Conservation (phyloP, 345 rosid genomes). For the Pistacia integerrima region DNA sequence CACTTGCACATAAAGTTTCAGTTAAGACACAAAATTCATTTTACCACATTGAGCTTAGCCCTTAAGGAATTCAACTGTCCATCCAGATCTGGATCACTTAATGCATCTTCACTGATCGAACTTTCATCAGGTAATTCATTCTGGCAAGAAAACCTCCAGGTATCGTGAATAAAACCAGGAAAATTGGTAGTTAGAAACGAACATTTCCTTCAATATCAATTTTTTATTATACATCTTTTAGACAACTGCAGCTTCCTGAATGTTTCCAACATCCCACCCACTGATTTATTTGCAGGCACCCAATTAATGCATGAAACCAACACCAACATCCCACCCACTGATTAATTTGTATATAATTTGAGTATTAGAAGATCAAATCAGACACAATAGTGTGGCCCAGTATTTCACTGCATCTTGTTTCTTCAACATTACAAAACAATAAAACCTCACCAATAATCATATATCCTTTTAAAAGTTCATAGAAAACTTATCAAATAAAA, state of each 20-base stretch:
- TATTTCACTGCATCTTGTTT: background rate
- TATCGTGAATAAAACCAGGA: background rate
- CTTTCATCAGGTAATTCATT: conserved; percentile 36
- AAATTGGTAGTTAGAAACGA: background rate
- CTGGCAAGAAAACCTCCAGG: conserved; percentile 23
- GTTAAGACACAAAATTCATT: conserved; percentile 11
- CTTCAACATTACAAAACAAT: background rate
- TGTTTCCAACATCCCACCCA: background rate
- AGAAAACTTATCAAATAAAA: background rate
- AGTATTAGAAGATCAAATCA: background rate
- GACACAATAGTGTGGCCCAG: background rate
- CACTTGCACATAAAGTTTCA: background rate
- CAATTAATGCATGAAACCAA: background rate
- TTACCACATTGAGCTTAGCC: conserved; percentile 63
- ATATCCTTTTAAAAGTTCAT: background rate
- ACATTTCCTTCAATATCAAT: background rate
- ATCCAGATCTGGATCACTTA: conserved; percentile 57
- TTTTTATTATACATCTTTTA: no score
- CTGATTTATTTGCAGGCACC: background rate
- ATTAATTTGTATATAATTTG: background rate
- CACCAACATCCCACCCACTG: background rate
- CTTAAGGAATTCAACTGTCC: conserved; percentile 64
- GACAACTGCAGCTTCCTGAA: no score
- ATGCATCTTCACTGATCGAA: conserved; percentile 35
- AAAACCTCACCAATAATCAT: background rate